Evolutionary conservation across 2,329 filamentous ascomycete species (phyloP).

Genomic region (Amauroascus niger): DNA sequence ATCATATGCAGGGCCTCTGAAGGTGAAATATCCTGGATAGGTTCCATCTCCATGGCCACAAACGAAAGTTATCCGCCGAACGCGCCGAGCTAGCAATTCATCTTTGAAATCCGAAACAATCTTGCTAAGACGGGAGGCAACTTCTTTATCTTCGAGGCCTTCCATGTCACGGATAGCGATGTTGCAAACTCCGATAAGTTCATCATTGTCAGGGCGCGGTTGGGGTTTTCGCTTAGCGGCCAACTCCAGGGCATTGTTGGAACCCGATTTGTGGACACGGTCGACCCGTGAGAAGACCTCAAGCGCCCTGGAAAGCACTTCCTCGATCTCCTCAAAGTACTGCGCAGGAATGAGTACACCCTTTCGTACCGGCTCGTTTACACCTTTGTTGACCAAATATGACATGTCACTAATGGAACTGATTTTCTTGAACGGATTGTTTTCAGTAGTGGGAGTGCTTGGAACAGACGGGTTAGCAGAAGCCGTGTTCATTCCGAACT

Average conservation of each 20-base stretch:
- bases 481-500: slow-evolving; percentile 67
- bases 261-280: slow-evolving; percentile 49
- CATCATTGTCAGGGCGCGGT: slow-evolving; percentile 50
- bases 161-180: slow-evolving; percentile 85
- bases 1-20: slow-evolving; percentile 79
- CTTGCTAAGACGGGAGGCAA: slow-evolving; percentile 61
- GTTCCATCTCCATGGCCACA: slow-evolving; percentile 89
- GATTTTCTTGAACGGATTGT: slow-evolving; percentile 66
- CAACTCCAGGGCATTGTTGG: slow-evolving; percentile 57
- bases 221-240: slow-evolving; percentile 58
- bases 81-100: slow-evolving; percentile 68
- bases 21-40: slow-evolving; percentile 96
- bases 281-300: slow-evolving; percentile 62
- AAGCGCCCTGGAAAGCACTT: slow-evolving; percentile 70
- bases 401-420: slow-evolving; percentile 96
- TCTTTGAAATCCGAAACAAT: slow-evolving; percentile 73
- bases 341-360: slow-evolving; percentile 90
- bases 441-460: slow-evolving; percentile 56
- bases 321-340: slow-evolving; percentile 90
- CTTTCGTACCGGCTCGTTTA: slow-evolving; percentile 68
- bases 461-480: slow-evolving; percentile 77
- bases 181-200: slow-evolving; percentile 83
- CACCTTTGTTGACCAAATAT: slow-evolving; percentile 62
- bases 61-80: slow-evolving; percentile 91
- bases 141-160: slow-evolving; percentile 69